A percentile compares a stretch with the other conserved stretches of the same genome.
Conservation (phyloP, 2,329 filamentous ascomycete genomes). For the Biscogniauxia mediterranea region DNA sequence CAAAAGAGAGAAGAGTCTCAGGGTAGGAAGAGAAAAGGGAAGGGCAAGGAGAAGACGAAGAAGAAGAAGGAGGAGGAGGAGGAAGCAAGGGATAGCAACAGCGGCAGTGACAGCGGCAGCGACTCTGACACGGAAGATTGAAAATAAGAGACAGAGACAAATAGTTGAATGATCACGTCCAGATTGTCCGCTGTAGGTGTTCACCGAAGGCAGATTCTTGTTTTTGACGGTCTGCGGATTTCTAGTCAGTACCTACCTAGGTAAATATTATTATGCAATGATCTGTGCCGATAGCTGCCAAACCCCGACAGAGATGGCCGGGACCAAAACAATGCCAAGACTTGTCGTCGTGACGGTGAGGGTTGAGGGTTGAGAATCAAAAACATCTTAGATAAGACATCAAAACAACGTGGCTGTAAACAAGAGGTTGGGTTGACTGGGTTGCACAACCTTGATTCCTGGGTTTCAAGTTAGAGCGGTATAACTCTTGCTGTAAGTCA, state of each 20-base stretch:
- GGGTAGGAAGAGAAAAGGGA: constrained; percentile 2
- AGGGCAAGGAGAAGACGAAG: constrained; percentile 9
- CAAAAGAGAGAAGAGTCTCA: constrained; percentile 8
- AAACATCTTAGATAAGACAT: background rate
- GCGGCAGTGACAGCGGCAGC: background rate
- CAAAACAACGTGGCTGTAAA: background rate
- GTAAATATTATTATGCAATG: background rate
- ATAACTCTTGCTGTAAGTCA: too few relatives aligned
- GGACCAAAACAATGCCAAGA: background rate
- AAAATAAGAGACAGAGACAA: constrained; percentile 2
- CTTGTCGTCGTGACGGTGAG: background rate
- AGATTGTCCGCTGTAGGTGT: background rate
- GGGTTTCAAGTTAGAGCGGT: too few relatives aligned
- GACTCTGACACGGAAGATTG: constrained; percentile 11
- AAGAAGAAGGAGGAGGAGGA: constrained; percentile 5
- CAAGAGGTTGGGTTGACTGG: background rate
- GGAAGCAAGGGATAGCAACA: constrained; percentile 2
- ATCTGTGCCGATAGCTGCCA: background rate
- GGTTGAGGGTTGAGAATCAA: background rate
- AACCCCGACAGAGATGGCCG: background rate
- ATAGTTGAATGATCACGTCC: too few relatives aligned
- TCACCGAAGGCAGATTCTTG: background rate
- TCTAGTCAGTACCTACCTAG: too few relatives aligned
- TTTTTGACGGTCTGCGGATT: too few relatives aligned
- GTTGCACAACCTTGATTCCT: too few relatives aligned